Conservation (phyloP, 495 filamentous ascomycete genomes). For the Podospora australis region DNA sequence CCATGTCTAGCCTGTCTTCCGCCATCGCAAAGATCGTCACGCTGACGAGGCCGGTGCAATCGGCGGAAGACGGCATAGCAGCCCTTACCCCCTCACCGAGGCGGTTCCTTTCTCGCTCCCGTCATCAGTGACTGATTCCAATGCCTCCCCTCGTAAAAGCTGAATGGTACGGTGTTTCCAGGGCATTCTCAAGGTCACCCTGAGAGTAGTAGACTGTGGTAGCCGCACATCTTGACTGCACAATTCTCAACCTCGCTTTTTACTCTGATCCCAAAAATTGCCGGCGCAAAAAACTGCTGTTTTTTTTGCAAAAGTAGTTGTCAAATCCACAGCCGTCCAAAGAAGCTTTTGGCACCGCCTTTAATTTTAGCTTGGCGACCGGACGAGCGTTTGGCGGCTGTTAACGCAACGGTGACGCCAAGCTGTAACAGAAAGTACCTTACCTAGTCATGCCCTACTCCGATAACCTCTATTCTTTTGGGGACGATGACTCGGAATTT, state of each 20-base stretch:
- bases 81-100: too few relatives aligned
- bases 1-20: too few relatives aligned
- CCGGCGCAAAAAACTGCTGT: background rate
- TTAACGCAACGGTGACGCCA: constrained; percentile 8
- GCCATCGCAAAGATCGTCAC: too few relatives aligned
- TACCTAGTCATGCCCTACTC: constrained; percentile 32
- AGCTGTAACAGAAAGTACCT: constrained; percentile 4
- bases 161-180: too few relatives aligned
- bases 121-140: too few relatives aligned
- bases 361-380: background rate
- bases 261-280: background rate
- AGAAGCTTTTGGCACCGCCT: constrained; percentile 15
- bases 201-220: too few relatives aligned
- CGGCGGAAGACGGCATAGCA: too few relatives aligned
- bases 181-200: too few relatives aligned
- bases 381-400: constrained; percentile 7
- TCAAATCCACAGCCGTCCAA: constrained; percentile 3
- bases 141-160: too few relatives aligned
- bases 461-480: constrained; percentile 38
- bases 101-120: too few relatives aligned
- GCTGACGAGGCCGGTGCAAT: too few relatives aligned
- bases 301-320: background rate
- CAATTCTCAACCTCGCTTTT: background rate
- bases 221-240: background rate
- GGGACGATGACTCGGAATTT: constrained; percentile 31